Percentiles rank a stretch among this genome's conserved stretches.
These are phyloP conservation scores for Suhomyces sp. DNA, from an alignment of 805 yeast species.

Conservation along the genomic window DNA sequence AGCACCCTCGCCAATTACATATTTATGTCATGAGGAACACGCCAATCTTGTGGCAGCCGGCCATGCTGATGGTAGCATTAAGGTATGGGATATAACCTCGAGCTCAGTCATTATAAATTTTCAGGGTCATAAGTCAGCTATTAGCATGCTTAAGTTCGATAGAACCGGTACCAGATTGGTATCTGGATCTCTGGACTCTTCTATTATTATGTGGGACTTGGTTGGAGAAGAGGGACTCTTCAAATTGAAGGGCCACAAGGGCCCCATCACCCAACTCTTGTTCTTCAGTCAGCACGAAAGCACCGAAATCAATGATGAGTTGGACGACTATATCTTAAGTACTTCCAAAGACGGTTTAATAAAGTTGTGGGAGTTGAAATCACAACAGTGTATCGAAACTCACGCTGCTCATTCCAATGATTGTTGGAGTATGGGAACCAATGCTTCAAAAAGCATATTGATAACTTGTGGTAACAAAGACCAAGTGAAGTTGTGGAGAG, in stretches of 20 bases:
- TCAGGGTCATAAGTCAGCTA: conserved; percentile 84
- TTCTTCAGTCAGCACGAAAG: conserved; percentile 37
- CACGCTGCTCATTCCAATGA: conserved; percentile 92
- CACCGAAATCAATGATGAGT: conserved; percentile 39
- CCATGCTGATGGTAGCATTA: conserved; percentile 81
- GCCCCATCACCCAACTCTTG: conserved; percentile 75
- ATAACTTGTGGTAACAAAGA: conserved; percentile 79
- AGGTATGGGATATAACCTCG: conserved; percentile 87
- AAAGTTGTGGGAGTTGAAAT: conserved; percentile 88
- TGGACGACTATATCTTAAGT: conserved; percentile 70
- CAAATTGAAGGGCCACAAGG: conserved; percentile 85
- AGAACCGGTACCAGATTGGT: conserved; percentile 76
- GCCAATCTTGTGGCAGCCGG: conserved; percentile 84
- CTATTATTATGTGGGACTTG: conserved; percentile 89
- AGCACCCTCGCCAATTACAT: conserved; percentile 65
- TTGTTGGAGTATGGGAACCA: conserved; percentile 78
- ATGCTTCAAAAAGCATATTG: conserved; percentile 38
- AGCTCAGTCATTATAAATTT: conserved; percentile 75
- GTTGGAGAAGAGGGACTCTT: conserved; percentile 87
- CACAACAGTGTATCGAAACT: conserved; percentile 90
- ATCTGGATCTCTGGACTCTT: conserved; percentile 85
- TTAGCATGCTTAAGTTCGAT: conserved; percentile 72
- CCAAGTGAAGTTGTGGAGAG: conserved; percentile 78
- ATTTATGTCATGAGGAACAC: conserved; percentile 54
- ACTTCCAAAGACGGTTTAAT: conserved; percentile 87